Percentiles rank a stretch among this genome's conserved stretches.
These are phyloP conservation scores for Sporothrix humicola DNA, from an alignment of 2,329 filamentous ascomycete genomes.

Conservation along the genomic window DNA sequence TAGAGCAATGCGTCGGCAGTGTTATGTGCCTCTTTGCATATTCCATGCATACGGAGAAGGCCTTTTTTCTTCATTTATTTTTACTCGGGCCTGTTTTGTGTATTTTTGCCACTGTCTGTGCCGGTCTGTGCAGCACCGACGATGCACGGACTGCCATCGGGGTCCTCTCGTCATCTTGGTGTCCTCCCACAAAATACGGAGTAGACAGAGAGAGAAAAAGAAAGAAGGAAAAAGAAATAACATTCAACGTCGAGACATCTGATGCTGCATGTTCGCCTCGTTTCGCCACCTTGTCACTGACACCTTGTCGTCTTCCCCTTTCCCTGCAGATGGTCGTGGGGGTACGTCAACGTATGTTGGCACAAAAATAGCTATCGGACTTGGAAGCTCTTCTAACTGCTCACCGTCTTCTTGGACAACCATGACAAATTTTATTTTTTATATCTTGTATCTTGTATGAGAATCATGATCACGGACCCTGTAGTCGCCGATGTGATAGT, in stretches of 20 bases:
- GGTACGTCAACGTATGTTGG: neutral
- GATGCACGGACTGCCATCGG: neutral
- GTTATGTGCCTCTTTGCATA: conserved; percentile 11
- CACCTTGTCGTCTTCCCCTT: too few relatives aligned
- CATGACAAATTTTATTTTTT: conserved; percentile 1
- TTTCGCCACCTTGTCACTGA: neutral
- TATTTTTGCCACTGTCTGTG: neutral
- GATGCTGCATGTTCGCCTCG: neutral
- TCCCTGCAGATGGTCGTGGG: neutral
- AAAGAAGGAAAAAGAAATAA: neutral
- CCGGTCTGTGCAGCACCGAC: neutral
- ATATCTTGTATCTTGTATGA: too few relatives aligned
- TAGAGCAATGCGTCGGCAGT: neutral
- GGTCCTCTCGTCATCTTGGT: neutral
- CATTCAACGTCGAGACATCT: neutral
- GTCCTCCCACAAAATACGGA: neutral
- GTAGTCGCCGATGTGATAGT: neutral
- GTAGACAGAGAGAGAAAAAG: neutral
- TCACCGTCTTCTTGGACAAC: neutral
- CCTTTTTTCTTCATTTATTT: neutral
- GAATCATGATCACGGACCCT: too few relatives aligned
- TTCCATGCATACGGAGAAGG: neutral
- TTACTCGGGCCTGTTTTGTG: neutral
- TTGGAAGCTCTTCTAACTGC: too few relatives aligned
- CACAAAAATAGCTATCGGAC: neutral